Conservation (phyloP, 1,139 yeast species). For the Yamadazyma oceani region DNA sequence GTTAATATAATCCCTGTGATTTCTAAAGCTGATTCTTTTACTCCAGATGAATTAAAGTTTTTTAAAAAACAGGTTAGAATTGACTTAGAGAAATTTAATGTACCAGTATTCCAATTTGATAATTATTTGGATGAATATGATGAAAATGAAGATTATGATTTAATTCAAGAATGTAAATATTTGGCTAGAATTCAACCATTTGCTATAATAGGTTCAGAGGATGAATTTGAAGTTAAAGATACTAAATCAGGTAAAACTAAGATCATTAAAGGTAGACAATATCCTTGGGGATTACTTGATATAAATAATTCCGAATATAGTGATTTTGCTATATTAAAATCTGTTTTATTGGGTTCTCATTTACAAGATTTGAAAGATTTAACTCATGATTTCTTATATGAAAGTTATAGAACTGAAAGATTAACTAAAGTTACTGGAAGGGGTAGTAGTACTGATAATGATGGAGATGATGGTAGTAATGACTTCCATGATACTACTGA, state of each 20-base stretch:
- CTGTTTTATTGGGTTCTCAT: constrained; percentile 87
- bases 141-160: constrained; percentile 67
- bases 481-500: constrained; percentile 35
- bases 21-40: constrained; percentile 84
- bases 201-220: constrained; percentile 78
- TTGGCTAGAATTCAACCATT: constrained; percentile 80
- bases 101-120: constrained; percentile 82
- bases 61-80: constrained; percentile 58
- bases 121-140: constrained; percentile 44
- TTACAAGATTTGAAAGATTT: constrained; percentile 89
- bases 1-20: constrained; percentile 89
- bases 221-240: constrained; percentile 50
- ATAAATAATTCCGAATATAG: constrained; percentile 78
- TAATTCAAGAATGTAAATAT: constrained; percentile 76
- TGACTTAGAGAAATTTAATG: constrained; percentile 73
- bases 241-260: constrained; percentile 51
- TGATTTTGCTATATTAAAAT: constrained; percentile 80
- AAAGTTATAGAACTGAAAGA: constrained; percentile 88
- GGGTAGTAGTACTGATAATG: constrained; percentile 26
- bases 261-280: constrained; percentile 73
- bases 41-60: constrained; percentile 64
- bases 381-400: constrained; percentile 90
- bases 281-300: constrained; percentile 94
- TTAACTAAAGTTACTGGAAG: constrained; percentile 50
- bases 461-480: constrained; percentile 27